A percentile compares a stretch with the other conserved stretches of the same genome.
Evolutionary conservation across 768 basidiomycete species (phyloP).

Genomic region (Russula ochroleuca): DNA sequence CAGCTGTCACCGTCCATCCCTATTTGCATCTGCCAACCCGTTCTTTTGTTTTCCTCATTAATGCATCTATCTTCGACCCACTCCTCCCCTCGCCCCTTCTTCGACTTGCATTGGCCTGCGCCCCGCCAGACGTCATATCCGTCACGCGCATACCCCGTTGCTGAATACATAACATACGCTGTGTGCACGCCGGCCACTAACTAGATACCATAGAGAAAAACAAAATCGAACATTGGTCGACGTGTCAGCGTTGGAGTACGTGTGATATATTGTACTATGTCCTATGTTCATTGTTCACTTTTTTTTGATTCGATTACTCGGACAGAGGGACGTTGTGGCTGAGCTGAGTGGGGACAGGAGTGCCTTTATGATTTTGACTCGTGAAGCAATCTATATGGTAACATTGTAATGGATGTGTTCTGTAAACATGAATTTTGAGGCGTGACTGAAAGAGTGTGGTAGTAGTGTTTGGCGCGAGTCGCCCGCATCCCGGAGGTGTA

Average conservation of each 20-base stretch:
- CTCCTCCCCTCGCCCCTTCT: neutral
- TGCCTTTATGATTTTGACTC: slow-evolving; percentile 7
- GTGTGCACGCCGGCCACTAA: too few species aligned
- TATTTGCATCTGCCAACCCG: slow-evolving; percentile 15
- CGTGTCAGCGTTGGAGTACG: too few species aligned
- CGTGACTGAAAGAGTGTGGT: too few species aligned
- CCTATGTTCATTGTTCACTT: slow-evolving; percentile 10
- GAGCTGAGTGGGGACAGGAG: neutral
- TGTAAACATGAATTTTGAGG: neutral
- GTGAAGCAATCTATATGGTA: slow-evolving; percentile 18
- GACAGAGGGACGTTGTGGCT: slow-evolving; percentile 5
- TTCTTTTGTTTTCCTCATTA: slow-evolving; percentile 14
- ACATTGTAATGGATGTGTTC: slow-evolving; percentile 20
- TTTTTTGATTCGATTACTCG: slow-evolving; percentile 5
- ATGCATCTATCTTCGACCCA: slow-evolving; percentile 2
- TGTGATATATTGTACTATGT: slow-evolving; percentile 10
- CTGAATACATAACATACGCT: slow-evolving; percentile 1
- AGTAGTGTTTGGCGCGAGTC: too few species aligned
- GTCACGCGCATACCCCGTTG: neutral
- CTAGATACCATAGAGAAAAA: too few species aligned
- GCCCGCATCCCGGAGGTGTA: too few species aligned
- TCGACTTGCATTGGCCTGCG: slow-evolving; percentile 13
- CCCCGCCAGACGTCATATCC: neutral
- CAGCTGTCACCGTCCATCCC: slow-evolving; percentile 14
- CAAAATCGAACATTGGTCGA: neutral